Percentiles rank a stretch among this genome's conserved stretches.
phyloP scores from a whole-genome alignment of 495 filamentous ascomycete species.

The Podospora didyma region DNA sequence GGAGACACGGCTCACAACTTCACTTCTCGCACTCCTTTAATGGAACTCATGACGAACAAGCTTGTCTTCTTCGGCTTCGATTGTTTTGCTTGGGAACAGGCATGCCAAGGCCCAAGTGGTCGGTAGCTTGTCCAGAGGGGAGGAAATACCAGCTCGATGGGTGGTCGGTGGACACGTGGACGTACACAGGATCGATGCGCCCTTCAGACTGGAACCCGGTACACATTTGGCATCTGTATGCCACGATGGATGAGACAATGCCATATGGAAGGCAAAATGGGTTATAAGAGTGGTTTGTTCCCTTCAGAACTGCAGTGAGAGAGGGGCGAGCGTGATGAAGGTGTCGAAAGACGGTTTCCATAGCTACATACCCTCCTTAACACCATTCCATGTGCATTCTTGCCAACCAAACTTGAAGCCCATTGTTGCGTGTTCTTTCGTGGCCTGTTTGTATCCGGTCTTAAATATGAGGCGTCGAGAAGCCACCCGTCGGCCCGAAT shows the following conservation, averaged over 20 bases:
- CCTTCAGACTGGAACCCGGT: neutral
- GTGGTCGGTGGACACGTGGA: neutral
- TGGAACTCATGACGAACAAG: neutral
- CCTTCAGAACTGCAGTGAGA: neutral
- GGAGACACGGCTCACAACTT: neutral
- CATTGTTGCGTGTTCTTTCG: too few species aligned
- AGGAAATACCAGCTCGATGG: neutral
- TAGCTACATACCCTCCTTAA: neutral
- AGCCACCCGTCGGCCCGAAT: too few species aligned
- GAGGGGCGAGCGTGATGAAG: neutral
- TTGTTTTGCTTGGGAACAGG: conserved; percentile 2
- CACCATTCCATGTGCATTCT: conserved; percentile 1
- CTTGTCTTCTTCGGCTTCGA: neutral
- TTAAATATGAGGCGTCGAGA: too few species aligned
- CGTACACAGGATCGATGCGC: neutral
- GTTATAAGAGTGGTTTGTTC: neutral
- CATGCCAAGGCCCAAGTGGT: neutral
- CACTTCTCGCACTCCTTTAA: neutral
- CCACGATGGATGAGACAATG: neutral
- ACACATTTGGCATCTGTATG: neutral
- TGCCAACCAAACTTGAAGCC: neutral
- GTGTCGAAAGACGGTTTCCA: conserved; percentile 1
- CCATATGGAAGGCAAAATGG: neutral
- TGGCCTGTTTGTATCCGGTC: too few species aligned
- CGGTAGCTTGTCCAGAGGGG: neutral